phyloP scores from a whole-genome alignment of 345 rosid genomes.

The Kandelia obovata region DNA sequence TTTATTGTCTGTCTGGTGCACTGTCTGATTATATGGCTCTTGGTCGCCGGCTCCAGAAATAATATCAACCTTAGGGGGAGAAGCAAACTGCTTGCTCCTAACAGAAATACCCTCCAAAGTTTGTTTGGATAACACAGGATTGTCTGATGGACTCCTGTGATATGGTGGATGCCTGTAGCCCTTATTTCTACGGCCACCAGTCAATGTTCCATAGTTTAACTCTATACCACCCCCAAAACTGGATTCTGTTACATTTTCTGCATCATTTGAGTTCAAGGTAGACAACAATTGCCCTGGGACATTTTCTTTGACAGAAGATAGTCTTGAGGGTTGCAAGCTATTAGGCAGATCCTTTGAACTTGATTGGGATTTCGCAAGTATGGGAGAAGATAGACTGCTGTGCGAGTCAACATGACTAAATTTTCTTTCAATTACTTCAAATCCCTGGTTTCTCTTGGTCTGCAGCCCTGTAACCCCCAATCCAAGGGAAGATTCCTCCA shows the following conservation, averaged over 20 bases:
- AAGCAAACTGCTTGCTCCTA: constrained; percentile 25
- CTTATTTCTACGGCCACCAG: constrained; percentile 52
- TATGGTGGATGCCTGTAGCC: constrained; percentile 45
- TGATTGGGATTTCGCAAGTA: constrained; percentile 6
- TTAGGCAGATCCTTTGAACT: not conserved
- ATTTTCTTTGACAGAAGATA: constrained; percentile 29
- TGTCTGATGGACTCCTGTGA: constrained; percentile 29
- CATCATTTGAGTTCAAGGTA: constrained; percentile 24
- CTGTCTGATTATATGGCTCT: constrained; percentile 30
- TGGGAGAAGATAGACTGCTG: constrained; percentile 15
- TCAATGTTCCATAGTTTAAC: constrained; percentile 43
- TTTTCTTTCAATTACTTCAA: constrained; percentile 12
- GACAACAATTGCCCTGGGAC: constrained; percentile 5
- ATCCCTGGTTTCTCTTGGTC: constrained; percentile 11
- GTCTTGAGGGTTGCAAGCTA: constrained; percentile 9
- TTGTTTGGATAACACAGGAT: constrained; percentile 26
- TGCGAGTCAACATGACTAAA: constrained; percentile 4
- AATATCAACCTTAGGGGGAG: constrained; percentile 21
- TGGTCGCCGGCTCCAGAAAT: constrained; percentile 25
- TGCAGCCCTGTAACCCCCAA: constrained; percentile 8
- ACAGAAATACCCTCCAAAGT: constrained; percentile 29
- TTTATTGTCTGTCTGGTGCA: constrained; percentile 23
- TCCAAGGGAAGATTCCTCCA: constrained; percentile 6
- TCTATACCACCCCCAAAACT: constrained; percentile 36
- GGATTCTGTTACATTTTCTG: constrained; percentile 26